Evolutionary conservation across 31 red algal species (phyloP), one percentile per base, ranked within the genome.

Genomic region (Asparagopsis taxiformis): DNA sequence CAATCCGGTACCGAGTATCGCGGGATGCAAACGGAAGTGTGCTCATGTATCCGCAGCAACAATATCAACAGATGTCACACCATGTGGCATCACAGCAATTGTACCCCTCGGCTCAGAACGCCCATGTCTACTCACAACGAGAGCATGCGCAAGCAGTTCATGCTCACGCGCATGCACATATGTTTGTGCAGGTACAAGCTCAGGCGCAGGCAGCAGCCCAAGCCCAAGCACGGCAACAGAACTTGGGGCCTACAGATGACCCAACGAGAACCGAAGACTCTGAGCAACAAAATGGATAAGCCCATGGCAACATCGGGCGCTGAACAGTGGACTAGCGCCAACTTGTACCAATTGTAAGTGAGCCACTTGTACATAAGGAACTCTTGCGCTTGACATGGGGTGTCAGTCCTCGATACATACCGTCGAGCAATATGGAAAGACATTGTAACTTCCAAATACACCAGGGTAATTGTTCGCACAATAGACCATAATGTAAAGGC

Each of bases 121-220:
- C 59, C n/a, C 31, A 20, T 4, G 22, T 68, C 36, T 68, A 48
- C 49, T 50, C 64, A 1, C 77, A 59, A 37, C 77, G 41, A 48
- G 62, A 80, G 65, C 77, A 80, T 26, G 43, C 70, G 10, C 65
- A 80, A 32, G 19, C 63, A 25, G 77, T 50, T 44, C 33, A 58
- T 19, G 23, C 53, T 3, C 63, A 80, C 31, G 54, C 64, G 2
- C 63, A 55, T 11, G 65, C 55, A 3, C 52, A 58, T 33, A 29
- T 57, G 51, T 35, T 55, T 28, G 38, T 52, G 22, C 77, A 80
- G 52, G 65, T 54, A 31, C 73, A 77, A 50, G 73, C 75, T 57
- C n/a, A n/a, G n/a, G n/a, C n/a, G n/a, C 41, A 68, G 59, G 65
- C 77, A 7, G 63, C 68, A 30, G 77, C 53, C 0, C 77, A 80